Conservation (phyloP, 2,329 filamentous ascomycete genomes). For the Dothiorella sarmentorum region DNA sequence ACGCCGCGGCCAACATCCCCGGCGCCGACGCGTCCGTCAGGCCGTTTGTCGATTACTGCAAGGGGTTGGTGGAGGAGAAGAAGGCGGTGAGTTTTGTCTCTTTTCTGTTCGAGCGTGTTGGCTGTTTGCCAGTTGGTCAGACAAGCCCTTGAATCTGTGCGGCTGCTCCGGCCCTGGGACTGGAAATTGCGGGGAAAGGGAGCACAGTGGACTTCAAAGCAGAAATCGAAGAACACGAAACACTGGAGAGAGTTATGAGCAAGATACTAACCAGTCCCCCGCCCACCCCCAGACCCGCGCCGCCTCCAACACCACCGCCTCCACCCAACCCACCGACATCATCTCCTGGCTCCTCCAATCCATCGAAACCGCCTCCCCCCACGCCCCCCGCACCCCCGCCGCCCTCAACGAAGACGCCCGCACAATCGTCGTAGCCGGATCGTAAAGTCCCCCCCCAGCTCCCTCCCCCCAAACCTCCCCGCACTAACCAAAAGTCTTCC, state of each 20-base stretch:
- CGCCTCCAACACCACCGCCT: not conserved
- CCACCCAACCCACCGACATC: not conserved
- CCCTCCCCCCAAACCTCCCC: not conserved
- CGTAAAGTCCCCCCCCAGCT: not conserved
- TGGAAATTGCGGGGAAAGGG: too few species aligned
- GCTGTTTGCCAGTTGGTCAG: too few species aligned
- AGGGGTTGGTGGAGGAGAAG: conserved; percentile 11
- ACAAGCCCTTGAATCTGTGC: too few species aligned
- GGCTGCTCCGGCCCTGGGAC: too few species aligned
- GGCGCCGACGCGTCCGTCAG: not conserved
- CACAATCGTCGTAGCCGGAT: conserved; percentile 32
- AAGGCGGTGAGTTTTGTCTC: not conserved
- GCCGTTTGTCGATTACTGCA: conserved; percentile 3
- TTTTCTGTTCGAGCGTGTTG: fast-evolving
- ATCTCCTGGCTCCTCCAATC: not conserved
- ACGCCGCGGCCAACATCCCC: not conserved
- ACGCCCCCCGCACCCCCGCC: not conserved
- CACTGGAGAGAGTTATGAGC: not conserved
- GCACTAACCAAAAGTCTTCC: not conserved
- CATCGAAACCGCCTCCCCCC: not conserved
- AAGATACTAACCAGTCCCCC: too few species aligned
- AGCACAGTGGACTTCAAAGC: not conserved
- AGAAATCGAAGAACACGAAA: not conserved
- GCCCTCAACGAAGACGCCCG: conserved; percentile 10
- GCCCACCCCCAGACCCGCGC: not conserved